Evolutionary conservation across 768 basidiomycete species (phyloP).

Genomic region (Lepiota brunneoincarnata): DNA sequence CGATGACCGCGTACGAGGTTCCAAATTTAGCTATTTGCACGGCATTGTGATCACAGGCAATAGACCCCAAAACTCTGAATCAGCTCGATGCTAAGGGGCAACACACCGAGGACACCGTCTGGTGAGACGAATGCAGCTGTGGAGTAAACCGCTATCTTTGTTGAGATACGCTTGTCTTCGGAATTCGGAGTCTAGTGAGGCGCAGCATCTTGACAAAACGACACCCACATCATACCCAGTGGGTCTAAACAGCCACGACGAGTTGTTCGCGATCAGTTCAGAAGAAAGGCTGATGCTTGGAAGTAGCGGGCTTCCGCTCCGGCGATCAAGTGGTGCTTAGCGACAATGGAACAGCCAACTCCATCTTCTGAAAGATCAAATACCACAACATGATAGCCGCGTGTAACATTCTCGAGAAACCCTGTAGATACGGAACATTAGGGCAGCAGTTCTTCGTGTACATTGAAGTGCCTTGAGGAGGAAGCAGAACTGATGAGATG

Average conservation of each 20-base stretch:
- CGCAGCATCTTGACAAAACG: neutral
- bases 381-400: neutral
- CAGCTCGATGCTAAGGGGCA: no score
- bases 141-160: no score
- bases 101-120: no score
- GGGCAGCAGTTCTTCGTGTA: slow-evolving; percentile 42
- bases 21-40: no score
- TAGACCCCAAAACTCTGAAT: no score
- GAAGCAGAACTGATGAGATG: slow-evolving; percentile 2
- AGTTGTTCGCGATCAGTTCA: neutral
- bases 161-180: neutral
- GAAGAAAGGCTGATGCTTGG: neutral
- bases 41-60: no score
- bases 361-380: neutral
- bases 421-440: slow-evolving; percentile 8
- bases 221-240: slow-evolving; percentile 25
- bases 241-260: neutral
- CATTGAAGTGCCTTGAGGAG: slow-evolving; percentile 38
- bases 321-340: no score
- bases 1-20: no score
- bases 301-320: no score
- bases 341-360: no score
- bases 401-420: neutral
- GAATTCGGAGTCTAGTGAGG: neutral
- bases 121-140: no score